These are phyloP conservation scores for Camelina hispida DNA, from an alignment of 345 rosid genomes.

Conservation along the genomic window DNA sequence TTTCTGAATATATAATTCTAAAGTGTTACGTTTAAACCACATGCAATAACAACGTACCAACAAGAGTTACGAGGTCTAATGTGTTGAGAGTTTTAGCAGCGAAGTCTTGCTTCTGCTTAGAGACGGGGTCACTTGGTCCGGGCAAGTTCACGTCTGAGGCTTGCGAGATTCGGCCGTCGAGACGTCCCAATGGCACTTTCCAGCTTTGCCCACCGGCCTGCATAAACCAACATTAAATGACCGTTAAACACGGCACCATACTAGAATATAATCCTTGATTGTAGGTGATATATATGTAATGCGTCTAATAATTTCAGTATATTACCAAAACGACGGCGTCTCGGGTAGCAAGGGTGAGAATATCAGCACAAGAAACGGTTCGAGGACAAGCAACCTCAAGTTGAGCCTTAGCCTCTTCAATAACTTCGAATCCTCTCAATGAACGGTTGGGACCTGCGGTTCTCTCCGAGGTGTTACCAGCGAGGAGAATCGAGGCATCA, in stretches of 20 bases:
- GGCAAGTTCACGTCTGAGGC: slow-evolving; percentile 49
- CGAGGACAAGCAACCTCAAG: slow-evolving; percentile 51
- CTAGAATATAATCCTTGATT: too few relatives aligned
- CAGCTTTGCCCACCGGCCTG: slow-evolving; percentile 46
- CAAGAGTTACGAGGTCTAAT: slow-evolving; percentile 57
- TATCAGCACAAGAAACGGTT: slow-evolving; percentile 59
- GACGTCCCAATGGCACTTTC: slow-evolving; percentile 46
- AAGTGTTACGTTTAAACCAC: too few relatives aligned
- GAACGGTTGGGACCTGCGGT: slow-evolving; percentile 45
- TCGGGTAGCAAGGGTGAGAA: slow-evolving; percentile 56
- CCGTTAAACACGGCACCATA: neutral
- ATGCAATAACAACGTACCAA: slow-evolving; percentile 41
- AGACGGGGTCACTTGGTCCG: slow-evolving; percentile 41
- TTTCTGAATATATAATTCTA: too few relatives aligned
- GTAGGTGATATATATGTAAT: too few relatives aligned
- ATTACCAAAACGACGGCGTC: slow-evolving; percentile 53
- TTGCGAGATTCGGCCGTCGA: slow-evolving; percentile 42
- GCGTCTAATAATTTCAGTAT: neutral
- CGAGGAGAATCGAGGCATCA: slow-evolving; percentile 48
- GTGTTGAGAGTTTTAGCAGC: slow-evolving; percentile 44
- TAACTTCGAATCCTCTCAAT: slow-evolving; percentile 48
- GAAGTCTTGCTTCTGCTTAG: slow-evolving; percentile 49
- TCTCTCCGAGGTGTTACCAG: slow-evolving; percentile 43
- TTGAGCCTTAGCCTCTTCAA: slow-evolving; percentile 47
- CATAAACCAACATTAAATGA: neutral